Evolutionary conservation across 345 rosid genomes (phyloP), one percentile per base, ranked within the genome.

Genomic region (Acer negundo): DNA sequence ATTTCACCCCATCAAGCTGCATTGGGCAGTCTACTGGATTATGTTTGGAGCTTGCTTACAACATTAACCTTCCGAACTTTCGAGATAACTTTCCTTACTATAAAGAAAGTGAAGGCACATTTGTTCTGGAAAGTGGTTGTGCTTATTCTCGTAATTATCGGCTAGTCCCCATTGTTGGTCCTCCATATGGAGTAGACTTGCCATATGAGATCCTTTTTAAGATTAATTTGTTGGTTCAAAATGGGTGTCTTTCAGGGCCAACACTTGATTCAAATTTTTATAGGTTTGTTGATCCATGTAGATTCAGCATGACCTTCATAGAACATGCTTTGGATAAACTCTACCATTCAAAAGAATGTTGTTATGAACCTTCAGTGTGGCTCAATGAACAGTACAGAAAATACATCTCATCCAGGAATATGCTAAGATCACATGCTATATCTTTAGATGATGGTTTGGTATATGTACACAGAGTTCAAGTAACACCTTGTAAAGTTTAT

Each of bases 401-500:
- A 76, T 81, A 72, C 68, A 55, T 47, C 17, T 35, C 69, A 12
- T 68, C 83, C 6, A 64, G 63, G 44, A 80, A 47, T 46, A 77
- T 16, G 79, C 85, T 79, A 4, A 64, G 75, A 49, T 67, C 86
- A 56, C 80, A 88, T 58, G 22, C 64, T 31, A 78, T 86, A 67
- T 71, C 84, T 22, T 77, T 84, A 53, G 88, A 80, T 74, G 82
- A 68, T 66, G 92, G 93, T 10, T 84, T 89, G 85, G 90, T 89
- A 2, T 87, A 87, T 62, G 80, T 85, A 10, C 85, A 80, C 59
- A 78, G 92, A 82, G 84, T 88, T 55, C 95, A 91, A 40, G 74
- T 91, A 72, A 88, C 95, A 15, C 95, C 95, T 23, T 83, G 84
- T 53, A 88, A 82, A 80, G 87, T 89, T 7, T 91, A 88, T 66